Base-by-base conservation (phyloP, 2,329 filamentous ascomycete genomes). In the Xylariaceae sp. region DNA sequence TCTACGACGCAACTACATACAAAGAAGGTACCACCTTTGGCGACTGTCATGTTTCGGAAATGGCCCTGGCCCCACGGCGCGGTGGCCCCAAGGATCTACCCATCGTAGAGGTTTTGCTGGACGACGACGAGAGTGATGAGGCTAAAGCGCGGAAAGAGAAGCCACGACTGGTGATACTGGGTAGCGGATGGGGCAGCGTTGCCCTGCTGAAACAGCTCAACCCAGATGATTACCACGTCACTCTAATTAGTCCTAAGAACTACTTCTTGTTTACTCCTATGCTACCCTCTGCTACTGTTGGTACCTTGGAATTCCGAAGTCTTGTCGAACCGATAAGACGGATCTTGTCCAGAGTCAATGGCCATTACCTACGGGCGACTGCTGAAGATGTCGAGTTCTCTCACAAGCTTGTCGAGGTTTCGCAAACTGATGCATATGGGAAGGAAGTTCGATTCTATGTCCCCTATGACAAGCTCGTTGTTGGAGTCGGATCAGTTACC, bases 221-320 rank as follows among this genome's bases (percentile, higher is more conserved):
- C 54, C 86, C 90, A 0, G 89, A 91, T 11, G 89, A 96, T 61
- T 99, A 96, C 66, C 91, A 99, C 68, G 86, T 99, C 58, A 97
- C 92, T 5, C 87, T 99, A 36, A 86, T 99, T 39, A 95, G 90
- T 11, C 92, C 94, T 0, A 87, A 87, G 33, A 97, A 97, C 63
- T 96, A 97, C 72, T 99, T 99, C 72, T 74, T 99, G 31, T 99
- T 99, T 69, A 99, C 94, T 2, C 94, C 94, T 1, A 97, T 99
- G 91, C 77, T 99, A 39, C 94, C 94, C 1, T 96, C 90, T 32
- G 95, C 94, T 7, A 99, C 95, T 0, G 94, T 99, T 6, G 95
- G 95, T 11, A 99, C 94, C 0, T 75, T 99, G 31, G 92, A 96
- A 65, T 75, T 97, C 62, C 80, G 92, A 57, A 96, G 90, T 44